Base-by-base conservation (phyloP, 2,329 filamentous ascomycete genomes). In the Sarocladiaceae sp. region DNA sequence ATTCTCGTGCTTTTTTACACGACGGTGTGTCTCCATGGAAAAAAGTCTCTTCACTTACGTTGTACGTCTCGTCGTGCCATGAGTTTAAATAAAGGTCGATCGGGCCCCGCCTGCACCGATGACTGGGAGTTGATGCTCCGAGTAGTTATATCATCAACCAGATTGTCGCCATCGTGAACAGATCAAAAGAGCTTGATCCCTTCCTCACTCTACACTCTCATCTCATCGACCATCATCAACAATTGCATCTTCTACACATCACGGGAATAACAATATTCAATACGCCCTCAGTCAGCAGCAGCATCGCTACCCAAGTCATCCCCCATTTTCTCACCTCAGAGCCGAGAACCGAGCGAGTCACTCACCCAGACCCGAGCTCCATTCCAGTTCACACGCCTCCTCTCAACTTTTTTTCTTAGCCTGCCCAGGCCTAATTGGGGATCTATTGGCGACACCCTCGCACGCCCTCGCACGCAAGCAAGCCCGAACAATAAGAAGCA, bases 31-130 rank as follows among this genome's bases (percentile, higher is more conserved):
- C 26, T 7, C 6, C 40, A 46, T 12, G 40, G 40, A 46, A 46
- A 48, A n/a, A n/a, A n/a, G n/a, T n/a, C n/a, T n/a, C n/a, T n/a
- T n/a, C n/a, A n/a, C n/a, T n/a, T n/a, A n/a, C n/a, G n/a, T n/a
- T n/a, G n/a, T n/a, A n/a, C n/a, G n/a, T n/a, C n/a, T n/a, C n/a
- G n/a, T 17, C 37, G 22, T 20, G 3, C 22, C 5, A 23, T 5
- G 40, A 26, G 4, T 48, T 31, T 48, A 31, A 48, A 48, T 48
- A 48, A 48, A 33, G 12, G 15, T 46, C 40, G 40, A 33, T 48
- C 44, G 23, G 12, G 44, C 44, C 44, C 44, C 44, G 44, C 26
- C 26, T 26, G 5, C 3, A 17, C 20, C 44, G 44, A 48, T 48
- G 26, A 11, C 20, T n/a, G 26, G 26, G 25, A 31, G 44, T 48